Evolutionary conservation across 1,284 basidiomycete species (phyloP), one percentile per base, ranked within the genome.

Genomic region (Microbotryum lychnidis-dioicae): DNA sequence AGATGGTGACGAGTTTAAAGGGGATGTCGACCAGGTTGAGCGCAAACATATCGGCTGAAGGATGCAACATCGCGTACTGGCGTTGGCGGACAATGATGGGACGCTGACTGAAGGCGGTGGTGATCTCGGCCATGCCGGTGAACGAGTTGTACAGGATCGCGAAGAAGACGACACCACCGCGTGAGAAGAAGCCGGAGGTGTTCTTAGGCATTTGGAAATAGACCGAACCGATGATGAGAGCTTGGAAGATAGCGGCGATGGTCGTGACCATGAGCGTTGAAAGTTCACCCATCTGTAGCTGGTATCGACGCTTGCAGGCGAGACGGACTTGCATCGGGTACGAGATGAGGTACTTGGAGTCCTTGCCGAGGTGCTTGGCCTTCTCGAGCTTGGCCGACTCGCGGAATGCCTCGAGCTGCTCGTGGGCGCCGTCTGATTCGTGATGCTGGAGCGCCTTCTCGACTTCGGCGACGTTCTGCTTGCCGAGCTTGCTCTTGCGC

Each of bases 121-220:
- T 83, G 51, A 89, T 86, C 73, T 91, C 89, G 48, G 62, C 52
- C 68, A 69, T 64, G 31, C 76, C 76, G 45, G 78, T 76, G 58
- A 82, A 72, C 7, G 78, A 75, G 59, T 79, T 79, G 73, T 76
- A 81, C 20, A 77, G 72, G 53, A 77, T 70, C 42, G 76, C 71
- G 62, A 78, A 77, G 72, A 79, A 80, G 60, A 78, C 67, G n/a
- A 77, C 74, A 76, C 89, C 90, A 4, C 89, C 89, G 23, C 89
- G 83, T 18, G 86, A 85, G 78, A 87, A 93, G 74, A 83, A 87
- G 16, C 83, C 84, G 1, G 77, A 74, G 0, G 90, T 89, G 6
- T 78, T 74, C 20, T 83, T 77, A 0, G 83, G 78, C 54, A 86
- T 76, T 6, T 81, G 78, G 65, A 85, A 79, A 78, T 89, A 94